Evolutionary conservation across 768 basidiomycete genomes (phyloP), one percentile per base, ranked within the genome.

Genomic region (Rhodosporidiobolus odoratus): DNA sequence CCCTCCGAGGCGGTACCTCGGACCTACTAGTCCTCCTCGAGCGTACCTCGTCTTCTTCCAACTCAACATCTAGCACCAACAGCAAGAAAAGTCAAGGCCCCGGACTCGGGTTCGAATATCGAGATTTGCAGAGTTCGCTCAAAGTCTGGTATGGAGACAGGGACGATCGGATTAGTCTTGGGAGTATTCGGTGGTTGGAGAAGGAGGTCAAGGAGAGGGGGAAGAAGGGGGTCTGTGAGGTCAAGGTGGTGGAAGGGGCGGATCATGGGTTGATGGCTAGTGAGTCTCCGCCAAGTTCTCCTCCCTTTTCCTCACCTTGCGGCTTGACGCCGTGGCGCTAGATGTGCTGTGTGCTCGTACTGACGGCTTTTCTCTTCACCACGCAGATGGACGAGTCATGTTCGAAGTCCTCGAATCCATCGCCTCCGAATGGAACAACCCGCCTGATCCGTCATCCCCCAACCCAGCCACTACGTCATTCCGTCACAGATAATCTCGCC

Each of bases 221-320:
- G 19, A 38, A 34, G 1, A 27, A 12, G n/a, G 48, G 35, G 38
- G 82, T 84, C 66, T 95, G 92, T 78, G 82, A 83, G 53, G 86
- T 99, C 45, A 86, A 87, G 76, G 87, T 96, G 50, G 87, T 94
- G 62, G 86, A 85, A 76, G 90, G 90, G 45, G 94, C 91, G 27
- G 92, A 92, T 75, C 95, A 99, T 79, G 88, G 87, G 59, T 83
- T 99, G 63, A 92, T 99, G 91, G 96, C 92, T 80, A 88, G 88
- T 69, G 52, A 52, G 60, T 58, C 53, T 53, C 32, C 9, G 15
- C 48, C n/a, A 8, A 23, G 21, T 50, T 50, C 9, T n/a, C 21
- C n/a, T 25, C 48, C 21, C n/a, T 25, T 50, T 16, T 21, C 48
- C n/a, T 34, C 21, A 30, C 50, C 34, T 35, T 21, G 17, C 5